Percentiles rank a stretch among this genome's conserved stretches.
Conservation (phyloP, 192 early-diverging fungal genomes). For the Spizellomyces sp. region DNA sequence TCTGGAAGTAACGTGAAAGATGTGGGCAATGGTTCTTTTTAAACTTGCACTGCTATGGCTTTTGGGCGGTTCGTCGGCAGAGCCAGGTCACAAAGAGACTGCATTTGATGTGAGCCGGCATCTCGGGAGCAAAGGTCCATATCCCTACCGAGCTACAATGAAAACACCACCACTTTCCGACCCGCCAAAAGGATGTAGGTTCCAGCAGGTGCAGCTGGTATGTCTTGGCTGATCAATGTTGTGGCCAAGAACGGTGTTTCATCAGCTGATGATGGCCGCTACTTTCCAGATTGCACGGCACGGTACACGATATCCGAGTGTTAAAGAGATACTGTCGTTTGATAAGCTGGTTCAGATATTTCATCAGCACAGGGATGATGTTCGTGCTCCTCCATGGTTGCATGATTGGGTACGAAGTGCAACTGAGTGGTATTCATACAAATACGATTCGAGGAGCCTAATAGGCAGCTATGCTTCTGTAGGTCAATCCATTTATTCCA, state of each 20-base stretch:
- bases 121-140: not conserved
- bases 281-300: constrained; percentile 1
- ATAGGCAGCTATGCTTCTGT: no score
- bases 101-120: constrained; percentile 5
- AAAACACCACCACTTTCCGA: not conserved
- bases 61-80: no score
- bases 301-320: not conserved
- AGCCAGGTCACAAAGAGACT: no score
- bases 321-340: not conserved
- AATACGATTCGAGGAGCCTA: not conserved
- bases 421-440: not conserved
- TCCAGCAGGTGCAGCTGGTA: constrained; percentile 7
- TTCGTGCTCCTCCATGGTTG: not conserved
- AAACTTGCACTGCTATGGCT: no score
- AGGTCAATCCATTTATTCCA: not conserved
- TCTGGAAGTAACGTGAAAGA: no score
- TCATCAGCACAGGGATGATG: not conserved
- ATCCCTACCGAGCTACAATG: not conserved
- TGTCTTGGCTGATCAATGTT: not conserved
- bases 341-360: not conserved
- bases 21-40: no score
- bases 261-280: not conserved
- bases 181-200: not conserved
- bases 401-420: not conserved
- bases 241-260: not conserved